These are phyloP conservation scores for Calocybe cyanea DNA, from an alignment of 768 basidiomycete species.

Conservation along the genomic window DNA sequence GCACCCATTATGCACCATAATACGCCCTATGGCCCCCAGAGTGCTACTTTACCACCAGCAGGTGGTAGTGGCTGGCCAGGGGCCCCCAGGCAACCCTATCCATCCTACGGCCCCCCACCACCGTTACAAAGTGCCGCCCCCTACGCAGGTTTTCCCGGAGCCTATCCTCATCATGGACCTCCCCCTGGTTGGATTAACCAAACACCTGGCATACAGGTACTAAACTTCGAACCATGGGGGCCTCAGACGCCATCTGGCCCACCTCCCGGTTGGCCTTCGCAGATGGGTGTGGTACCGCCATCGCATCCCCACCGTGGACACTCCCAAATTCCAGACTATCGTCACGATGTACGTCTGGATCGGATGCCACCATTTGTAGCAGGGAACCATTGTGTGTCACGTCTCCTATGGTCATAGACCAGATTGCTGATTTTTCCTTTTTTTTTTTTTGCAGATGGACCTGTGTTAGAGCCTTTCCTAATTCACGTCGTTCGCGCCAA, in stretches of 20 bases:
- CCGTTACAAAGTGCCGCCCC: conserved; percentile 1
- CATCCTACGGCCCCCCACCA: not conserved
- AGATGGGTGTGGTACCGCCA: conserved; percentile 1
- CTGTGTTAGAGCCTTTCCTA: conserved; percentile 63
- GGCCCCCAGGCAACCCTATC: not conserved
- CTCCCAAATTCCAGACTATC: not conserved
- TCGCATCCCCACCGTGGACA: not conserved
- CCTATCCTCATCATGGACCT: conserved; percentile 3
- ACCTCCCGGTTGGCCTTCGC: conserved; percentile 4
- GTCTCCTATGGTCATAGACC: not conserved
- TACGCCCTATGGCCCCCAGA: conserved; percentile 3
- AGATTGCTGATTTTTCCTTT: not conserved
- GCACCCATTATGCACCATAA: not conserved
- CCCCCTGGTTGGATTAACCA: not conserved
- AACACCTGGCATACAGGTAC: too few species aligned
- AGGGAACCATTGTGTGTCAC: conserved; percentile 18
- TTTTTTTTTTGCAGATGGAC: conserved; percentile 46
- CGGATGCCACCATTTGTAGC: conserved; percentile 16
- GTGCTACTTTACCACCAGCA: conserved; percentile 1
- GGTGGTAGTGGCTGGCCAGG: not conserved
- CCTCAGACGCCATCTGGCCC: conserved; percentile 1
- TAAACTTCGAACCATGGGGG: not conserved
- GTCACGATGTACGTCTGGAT: conserved; percentile 10
- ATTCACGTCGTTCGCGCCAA: conserved; percentile 43
- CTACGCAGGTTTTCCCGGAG: not conserved